Evolutionary conservation across 768 basidiomycete species (phyloP), one percentile per base, ranked within the genome.

Genomic region (Aureoboletus auriporus): DNA sequence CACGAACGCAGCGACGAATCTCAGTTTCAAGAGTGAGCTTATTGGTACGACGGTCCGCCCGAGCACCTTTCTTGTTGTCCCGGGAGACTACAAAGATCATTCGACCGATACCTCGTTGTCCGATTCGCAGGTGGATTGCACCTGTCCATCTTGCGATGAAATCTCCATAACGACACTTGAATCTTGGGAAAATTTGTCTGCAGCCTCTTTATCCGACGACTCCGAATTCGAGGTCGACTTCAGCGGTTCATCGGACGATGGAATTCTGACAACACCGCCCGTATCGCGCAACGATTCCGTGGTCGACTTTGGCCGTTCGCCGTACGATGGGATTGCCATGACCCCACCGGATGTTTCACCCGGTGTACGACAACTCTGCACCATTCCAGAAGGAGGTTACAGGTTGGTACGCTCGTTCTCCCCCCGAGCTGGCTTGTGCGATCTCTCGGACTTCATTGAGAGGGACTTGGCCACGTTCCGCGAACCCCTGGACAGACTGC

Each of bases 41-140:
- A 62, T 62, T 16, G 53, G 55, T 4, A 37, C 48, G 14, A 61
- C 55, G 0, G 27, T 39, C 11, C 59, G 47, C 2, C 10, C 12
- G 0, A 34, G 43, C 10, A 6, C 34, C 1, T 60, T 58, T 42
- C 53, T 61, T 17, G 47, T 30, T 3, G 28, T 60, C 7, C 52
- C 50, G 5, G 52, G 26, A 0, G 42, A 44, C 37, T 7, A 10
- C 10, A 37, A 42, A 31, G 41, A 34, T 4, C 27, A 34, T 35
- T 17, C 26, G 12, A 14, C 31, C n/a, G 38, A 41, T n/a, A 20
- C 23, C 23, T 47, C 26, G 20, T 17, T 26, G 13, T 16, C 31
- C 8, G 23, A 23, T 28, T 35, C 39, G 5, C 38, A 39, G 20
- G 8, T 12, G 38, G 39, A 34, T 6, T 9, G 12, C 6, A 7